Base-by-base conservation (phyloP, 2,329 filamentous ascomycete species). In the Penicillium sp. region DNA sequence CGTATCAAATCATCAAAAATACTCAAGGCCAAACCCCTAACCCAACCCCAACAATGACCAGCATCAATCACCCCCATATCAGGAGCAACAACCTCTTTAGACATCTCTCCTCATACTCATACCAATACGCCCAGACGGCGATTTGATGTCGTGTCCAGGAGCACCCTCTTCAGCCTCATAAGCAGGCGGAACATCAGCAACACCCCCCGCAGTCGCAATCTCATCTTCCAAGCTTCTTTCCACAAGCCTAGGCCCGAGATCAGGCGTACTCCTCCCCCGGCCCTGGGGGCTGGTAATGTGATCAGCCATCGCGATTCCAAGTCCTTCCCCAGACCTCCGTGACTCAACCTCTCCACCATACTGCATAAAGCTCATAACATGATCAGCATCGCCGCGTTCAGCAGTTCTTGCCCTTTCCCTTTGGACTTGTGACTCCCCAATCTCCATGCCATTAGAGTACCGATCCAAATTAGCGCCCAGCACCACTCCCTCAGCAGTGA, bases 351-450 rank as follows among this genome's bases (percentile, higher is more conserved):
- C 30, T 7, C 7, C 53, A 11, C 7, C 41, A 48, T 60, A 69
- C 7, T 65, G 49, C 66, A 68, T 67, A 26, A 70, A 70, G 27
- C 67, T 69, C 61, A 67, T 64, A 39, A 64, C 60, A 54, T 65
- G 61, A 3, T 58, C 47, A 13, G 29, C 34, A 3, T 18, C 11
- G n/a, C 29, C 35, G 9, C 49, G 51, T 48, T 61, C 53, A 9
- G 11, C 14, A 4, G 1, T n/a, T 23, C 13, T 32, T 14, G 34
- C 13, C 19, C 16, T 51, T 16, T 30, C 32, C 44, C 7, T 14
- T 14, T 10, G 13, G 7, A 16, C 34, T 34, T 11, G 19, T 9
- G 7, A 34, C 43, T 40, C 50, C 23, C 42, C 32, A 40, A 51
- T 40, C n/a, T 40, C 42, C 26, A 30, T 13, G 2, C 43, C 38